Conservation (phyloP, 441 rosid species). For the Pelargonium exstipulatum region DNA sequence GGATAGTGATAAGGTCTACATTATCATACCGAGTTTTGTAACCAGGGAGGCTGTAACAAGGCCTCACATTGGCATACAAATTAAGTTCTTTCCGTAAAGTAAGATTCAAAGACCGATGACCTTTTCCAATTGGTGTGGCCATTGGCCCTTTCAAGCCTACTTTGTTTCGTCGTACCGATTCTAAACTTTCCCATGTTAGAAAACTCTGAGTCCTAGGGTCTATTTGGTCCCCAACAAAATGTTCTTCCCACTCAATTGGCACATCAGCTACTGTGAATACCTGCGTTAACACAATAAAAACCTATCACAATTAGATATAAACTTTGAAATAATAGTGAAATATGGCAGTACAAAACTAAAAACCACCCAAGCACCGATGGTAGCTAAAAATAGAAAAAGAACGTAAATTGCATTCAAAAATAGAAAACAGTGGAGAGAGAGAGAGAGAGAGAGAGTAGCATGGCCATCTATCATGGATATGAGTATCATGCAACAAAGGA, state of each 20-base stretch:
- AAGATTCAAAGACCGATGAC: conserved; percentile 92
- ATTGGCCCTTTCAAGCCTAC: conserved; percentile 99
- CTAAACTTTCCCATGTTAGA: conserved; percentile 90
- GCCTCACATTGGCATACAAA: conserved; percentile 92
- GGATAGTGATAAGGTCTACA: conserved; percentile 84
- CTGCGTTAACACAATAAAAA: conserved; percentile 31
- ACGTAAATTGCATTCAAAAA: not conserved
- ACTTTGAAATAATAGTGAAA: not conserved
- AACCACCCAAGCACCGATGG: not conserved
- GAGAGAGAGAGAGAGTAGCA: not conserved
- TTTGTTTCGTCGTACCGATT: conserved; percentile 61
- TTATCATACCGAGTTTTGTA: conserved; percentile 89
- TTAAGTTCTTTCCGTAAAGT: conserved; percentile 91
- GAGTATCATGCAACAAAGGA: conserved; percentile 7
- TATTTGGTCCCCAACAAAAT: conserved; percentile 58
- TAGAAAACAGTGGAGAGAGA: not conserved
- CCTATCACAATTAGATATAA: not conserved
- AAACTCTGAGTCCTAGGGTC: conserved; percentile 95
- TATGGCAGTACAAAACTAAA: not conserved
- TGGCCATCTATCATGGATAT: not conserved
- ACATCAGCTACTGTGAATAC: conserved; percentile 73
- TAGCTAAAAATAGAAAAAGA: not conserved
- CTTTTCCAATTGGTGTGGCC: conserved; percentile 99
- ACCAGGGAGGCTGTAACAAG: conserved; percentile 92
- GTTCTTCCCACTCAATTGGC: conserved; percentile 90